Evolutionary conservation across 2,329 filamentous ascomycete species (phyloP), one percentile per base, ranked within the genome.

Genomic region (Tolypocladium tropicale): DNA sequence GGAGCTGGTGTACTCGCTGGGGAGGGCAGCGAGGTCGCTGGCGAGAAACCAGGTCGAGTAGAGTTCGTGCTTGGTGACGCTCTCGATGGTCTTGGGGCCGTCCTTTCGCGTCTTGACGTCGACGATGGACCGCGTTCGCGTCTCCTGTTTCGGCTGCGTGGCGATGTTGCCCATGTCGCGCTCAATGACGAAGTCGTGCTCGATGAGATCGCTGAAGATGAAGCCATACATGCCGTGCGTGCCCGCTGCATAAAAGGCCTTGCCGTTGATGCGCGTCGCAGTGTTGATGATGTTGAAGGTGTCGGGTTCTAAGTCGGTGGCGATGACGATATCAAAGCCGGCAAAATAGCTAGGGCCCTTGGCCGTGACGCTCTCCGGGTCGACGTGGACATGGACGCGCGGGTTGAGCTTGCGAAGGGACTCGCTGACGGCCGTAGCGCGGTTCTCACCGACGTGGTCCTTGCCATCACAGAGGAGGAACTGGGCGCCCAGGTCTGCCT

Each of bases 171-270:
- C 85, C 60, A 87, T 85, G 59, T 90, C 84, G 56, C 94, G 86
- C 74, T 95, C 86, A 59, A 99, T 86, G 58, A 94, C 84, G 67
- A 90, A 99, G 65, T 92, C 86, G 70, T 99, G 94, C 65, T 86
- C 81, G 63, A 96, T 90, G 25, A 99, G 80, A 70, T 99, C 94
- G 57, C 89, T 88, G 70, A 99, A 99, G 62, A 96, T 88, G 74
- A 90, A 99, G 56, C 94, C 94, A 70, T 95, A 97, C 68, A 96
- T 81, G 52, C 94, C 94, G 68, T 96, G 90, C 3, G 88, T 83
- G 53, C 85, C 87, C 37, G 91, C 89, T 11, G 90, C 90, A 72
- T 99, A 99, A 71, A 96, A 96, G 12, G 91, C 85, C 52, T 84
- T 83, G 60, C 83, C 81, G 58, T 87, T 85, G 39, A 95, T 75